Percentiles rank a stretch among this genome's conserved stretches.
Conservation (phyloP, 1,139 yeast species). For the Suhomyces anneliseae region DNA sequence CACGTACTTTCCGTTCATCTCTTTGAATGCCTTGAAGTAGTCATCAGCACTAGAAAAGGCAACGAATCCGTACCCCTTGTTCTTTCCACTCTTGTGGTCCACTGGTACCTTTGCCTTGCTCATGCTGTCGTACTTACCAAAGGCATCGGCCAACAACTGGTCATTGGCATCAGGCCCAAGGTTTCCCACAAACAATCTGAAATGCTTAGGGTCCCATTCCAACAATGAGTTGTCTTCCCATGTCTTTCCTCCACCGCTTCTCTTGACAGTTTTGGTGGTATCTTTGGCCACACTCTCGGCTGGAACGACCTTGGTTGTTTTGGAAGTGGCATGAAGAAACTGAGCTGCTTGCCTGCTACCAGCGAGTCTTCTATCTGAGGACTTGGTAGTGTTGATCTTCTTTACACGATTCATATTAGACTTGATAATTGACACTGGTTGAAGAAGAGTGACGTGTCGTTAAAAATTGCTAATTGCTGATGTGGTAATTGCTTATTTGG, state of each 20-base stretch:
- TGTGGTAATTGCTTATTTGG: too few relatives aligned
- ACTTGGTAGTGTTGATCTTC: conserved; percentile 30
- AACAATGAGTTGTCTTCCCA: conserved; percentile 51
- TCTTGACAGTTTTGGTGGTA: conserved; percentile 32
- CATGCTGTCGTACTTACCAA: conserved; percentile 50
- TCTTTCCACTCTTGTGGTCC: conserved; percentile 43
- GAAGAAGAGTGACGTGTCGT: too few relatives aligned
- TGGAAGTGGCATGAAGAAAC: conserved; percentile 32
- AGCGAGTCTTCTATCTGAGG: conserved; percentile 55
- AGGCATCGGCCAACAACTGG: conserved; percentile 51
- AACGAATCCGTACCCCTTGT: conserved; percentile 72
- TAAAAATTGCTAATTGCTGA: too few relatives aligned
- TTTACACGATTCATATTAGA: conserved; percentile 62
- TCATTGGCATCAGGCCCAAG: conserved; percentile 69
- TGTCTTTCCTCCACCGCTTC: conserved; percentile 45
- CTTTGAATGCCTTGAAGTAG: conserved; percentile 68
- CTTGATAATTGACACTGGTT: too few relatives aligned
- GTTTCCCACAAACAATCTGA: conserved; percentile 73
- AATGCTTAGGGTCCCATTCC: conserved; percentile 69
- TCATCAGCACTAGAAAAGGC: conserved; percentile 63
- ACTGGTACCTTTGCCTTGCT: conserved; percentile 56
- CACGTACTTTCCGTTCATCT: conserved; percentile 73
- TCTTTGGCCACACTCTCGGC: neutral
- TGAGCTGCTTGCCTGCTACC: conserved; percentile 47
- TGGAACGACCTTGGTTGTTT: neutral